These are phyloP conservation scores for Aspergillus fijiensis DNA, from an alignment of 2,329 filamentous ascomycete genomes.

Conservation along the genomic window DNA sequence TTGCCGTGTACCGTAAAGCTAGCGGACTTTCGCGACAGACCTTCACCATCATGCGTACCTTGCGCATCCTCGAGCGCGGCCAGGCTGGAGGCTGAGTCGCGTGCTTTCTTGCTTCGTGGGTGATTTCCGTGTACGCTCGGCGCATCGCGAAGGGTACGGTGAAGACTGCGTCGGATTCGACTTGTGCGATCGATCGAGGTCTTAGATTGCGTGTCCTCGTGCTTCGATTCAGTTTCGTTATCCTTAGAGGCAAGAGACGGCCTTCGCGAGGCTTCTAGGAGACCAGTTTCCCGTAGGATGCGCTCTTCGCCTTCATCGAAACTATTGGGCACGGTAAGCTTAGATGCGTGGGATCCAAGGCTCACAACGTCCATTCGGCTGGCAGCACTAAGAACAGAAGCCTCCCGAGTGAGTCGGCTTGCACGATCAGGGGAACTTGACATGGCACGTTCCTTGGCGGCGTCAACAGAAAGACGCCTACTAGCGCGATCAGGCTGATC, in stretches of 20 bases:
- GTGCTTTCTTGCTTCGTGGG: conserved; percentile 73
- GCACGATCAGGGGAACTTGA: conserved; percentile 26
- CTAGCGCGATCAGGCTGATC: conserved; percentile 27
- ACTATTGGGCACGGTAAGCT: conserved; percentile 35
- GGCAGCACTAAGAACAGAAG: conserved; percentile 39
- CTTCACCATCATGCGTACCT: conserved; percentile 57
- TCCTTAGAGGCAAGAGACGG: conserved; percentile 43
- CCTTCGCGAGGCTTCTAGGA: conserved; percentile 53
- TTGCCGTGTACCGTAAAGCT: conserved; percentile 97
- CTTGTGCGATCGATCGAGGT: conserved; percentile 55
- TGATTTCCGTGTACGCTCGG: conserved; percentile 61
- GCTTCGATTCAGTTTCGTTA: conserved; percentile 44
- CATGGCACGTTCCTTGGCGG: conserved; percentile 29
- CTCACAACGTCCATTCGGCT: conserved; percentile 39
- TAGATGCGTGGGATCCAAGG: conserved; percentile 35
- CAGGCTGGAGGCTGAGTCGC: conserved; percentile 65
- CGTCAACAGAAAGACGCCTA: conserved; percentile 30
- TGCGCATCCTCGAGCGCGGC: conserved; percentile 53
- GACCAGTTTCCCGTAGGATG: conserved; percentile 65
- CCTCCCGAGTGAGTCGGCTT: conserved; percentile 35
- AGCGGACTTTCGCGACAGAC: conserved; percentile 73
- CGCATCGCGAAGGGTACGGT: conserved; percentile 83
- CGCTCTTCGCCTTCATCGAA: conserved; percentile 68
- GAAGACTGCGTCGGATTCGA: conserved; percentile 78
- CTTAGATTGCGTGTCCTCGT: conserved; percentile 39